These are phyloP conservation scores for Phialophora tarda DNA, from an alignment of 2,329 filamentous ascomycete species.

Conservation along the genomic window DNA sequence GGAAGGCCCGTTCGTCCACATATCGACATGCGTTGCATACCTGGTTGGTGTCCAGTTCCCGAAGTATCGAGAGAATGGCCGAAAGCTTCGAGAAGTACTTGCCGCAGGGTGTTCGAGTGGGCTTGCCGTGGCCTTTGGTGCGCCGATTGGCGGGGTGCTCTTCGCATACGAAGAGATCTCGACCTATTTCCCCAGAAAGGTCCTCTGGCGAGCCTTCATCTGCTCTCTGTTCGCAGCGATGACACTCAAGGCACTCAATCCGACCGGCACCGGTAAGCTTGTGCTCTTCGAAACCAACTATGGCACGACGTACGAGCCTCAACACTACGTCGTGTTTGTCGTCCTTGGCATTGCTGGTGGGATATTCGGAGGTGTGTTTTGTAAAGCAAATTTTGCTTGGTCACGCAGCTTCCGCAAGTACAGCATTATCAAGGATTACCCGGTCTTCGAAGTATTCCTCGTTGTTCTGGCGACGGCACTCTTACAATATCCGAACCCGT, in stretches of 20 bases:
- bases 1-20: slow-evolving; percentile 67
- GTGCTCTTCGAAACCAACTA: slow-evolving; percentile 67
- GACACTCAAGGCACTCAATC: slow-evolving; percentile 63
- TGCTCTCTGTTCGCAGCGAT: slow-evolving; percentile 63
- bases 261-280: slow-evolving; percentile 64
- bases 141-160: slow-evolving; percentile 66
- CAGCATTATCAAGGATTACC: slow-evolving; percentile 59
- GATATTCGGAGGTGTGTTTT: slow-evolving; percentile 64
- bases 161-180: slow-evolving; percentile 67
- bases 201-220: slow-evolving; percentile 65
- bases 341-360: slow-evolving; percentile 63
- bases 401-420: slow-evolving; percentile 61
- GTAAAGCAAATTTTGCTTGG: slow-evolving; percentile 64
- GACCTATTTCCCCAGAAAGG: slow-evolving; percentile 64
- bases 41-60: slow-evolving; percentile 59
- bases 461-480: slow-evolving; percentile 61
- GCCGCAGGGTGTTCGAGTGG: slow-evolving; percentile 64
- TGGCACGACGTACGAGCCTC: slow-evolving; percentile 59
- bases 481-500: slow-evolving; percentile 62
- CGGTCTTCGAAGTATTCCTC: slow-evolving; percentile 61
- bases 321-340: slow-evolving; percentile 64
- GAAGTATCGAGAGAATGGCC: slow-evolving; percentile 63
- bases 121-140: slow-evolving; percentile 66
- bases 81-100: slow-evolving; percentile 64
- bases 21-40: slow-evolving; percentile 63